phyloP scores from a whole-genome alignment of 75 land plant genomes.

The Selaginella tamariscina region DNA sequence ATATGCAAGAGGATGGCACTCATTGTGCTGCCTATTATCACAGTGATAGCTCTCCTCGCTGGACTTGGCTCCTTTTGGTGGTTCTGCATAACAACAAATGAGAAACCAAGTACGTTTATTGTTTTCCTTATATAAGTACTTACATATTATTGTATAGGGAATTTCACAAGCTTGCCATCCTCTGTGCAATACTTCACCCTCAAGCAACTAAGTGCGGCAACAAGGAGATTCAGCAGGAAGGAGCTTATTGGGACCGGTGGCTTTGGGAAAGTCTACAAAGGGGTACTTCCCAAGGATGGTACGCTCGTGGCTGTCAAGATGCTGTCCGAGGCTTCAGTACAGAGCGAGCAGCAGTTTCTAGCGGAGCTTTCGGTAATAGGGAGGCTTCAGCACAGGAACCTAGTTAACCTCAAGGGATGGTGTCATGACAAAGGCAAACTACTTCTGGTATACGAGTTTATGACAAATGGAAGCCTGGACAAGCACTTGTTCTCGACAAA shows the following conservation, averaged over 20 bases:
- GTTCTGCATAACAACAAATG: not conserved
- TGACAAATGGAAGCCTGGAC: constrained; percentile 6
- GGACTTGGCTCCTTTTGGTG: not conserved
- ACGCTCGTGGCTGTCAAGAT: not conserved
- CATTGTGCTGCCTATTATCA: not conserved
- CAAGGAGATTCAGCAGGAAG: not conserved
- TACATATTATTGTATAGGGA: too few relatives aligned
- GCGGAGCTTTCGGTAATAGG: constrained; percentile 5
- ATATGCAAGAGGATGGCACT: not conserved
- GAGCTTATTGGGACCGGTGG: not conserved
- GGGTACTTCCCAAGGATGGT: not conserved
- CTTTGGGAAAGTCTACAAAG: constrained; percentile 12
- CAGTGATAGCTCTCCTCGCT: not conserved
- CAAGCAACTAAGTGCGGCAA: not conserved
- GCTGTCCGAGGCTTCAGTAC: constrained; percentile 5
- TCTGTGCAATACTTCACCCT: constrained; percentile 4
- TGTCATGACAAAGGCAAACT: not conserved
- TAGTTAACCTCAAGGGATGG: constrained; percentile 5
- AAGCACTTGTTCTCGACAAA: constrained; percentile 4
- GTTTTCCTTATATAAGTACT: too few relatives aligned
- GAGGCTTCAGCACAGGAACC: not conserved
- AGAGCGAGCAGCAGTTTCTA: constrained; percentile 2
- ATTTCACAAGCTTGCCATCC: not conserved
- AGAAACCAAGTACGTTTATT: not conserved
- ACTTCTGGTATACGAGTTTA: constrained; percentile 1